A percentile compares a stretch with the other conserved stretches of the same genome.
phyloP scores from a whole-genome alignment of 148 eudicot species.

The Spergularia marina region DNA sequence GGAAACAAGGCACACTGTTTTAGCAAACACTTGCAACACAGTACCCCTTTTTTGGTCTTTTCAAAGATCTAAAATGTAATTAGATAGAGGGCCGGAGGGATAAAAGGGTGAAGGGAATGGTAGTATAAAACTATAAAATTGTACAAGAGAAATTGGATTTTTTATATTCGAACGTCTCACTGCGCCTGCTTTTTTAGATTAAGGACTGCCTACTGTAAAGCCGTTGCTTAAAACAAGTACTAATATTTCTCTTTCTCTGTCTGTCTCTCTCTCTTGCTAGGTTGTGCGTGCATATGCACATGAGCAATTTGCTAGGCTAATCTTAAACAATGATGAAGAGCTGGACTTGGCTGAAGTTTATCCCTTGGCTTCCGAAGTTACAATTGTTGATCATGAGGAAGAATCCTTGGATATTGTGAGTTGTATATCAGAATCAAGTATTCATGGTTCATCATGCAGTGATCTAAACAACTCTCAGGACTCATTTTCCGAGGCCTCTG shows the following conservation, averaged over 20 bases:
- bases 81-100: too few species aligned
- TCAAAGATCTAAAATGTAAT: too few species aligned
- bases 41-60: too few species aligned
- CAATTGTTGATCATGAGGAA: conserved; percentile 61
- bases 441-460: conserved; percentile 38
- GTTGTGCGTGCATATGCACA: conserved; percentile 95
- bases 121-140: too few species aligned
- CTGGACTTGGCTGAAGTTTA: conserved; percentile 55
- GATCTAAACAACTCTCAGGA: conserved; percentile 33
- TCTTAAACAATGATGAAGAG: conserved; percentile 67
- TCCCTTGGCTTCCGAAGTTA: conserved; percentile 57
- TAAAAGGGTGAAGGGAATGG: too few species aligned
- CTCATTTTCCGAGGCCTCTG: conserved; percentile 33
- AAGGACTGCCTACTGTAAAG: not conserved
- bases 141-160: too few species aligned
- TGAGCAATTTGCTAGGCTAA: conserved; percentile 95
- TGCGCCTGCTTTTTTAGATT: too few species aligned
- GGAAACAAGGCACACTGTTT: too few species aligned
- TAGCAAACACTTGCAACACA: too few species aligned
- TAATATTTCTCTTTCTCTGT: conserved; percentile 32
- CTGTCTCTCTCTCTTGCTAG: conserved; percentile 30
- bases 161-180: too few species aligned
- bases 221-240: not conserved
- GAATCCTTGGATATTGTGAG: conserved; percentile 67
- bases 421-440: conserved; percentile 47